Percentiles rank a stretch among this genome's conserved stretches.
These are phyloP conservation scores for Torulaspora franciscae DNA, from an alignment of 805 yeast genomes.

Conservation along the genomic window DNA sequence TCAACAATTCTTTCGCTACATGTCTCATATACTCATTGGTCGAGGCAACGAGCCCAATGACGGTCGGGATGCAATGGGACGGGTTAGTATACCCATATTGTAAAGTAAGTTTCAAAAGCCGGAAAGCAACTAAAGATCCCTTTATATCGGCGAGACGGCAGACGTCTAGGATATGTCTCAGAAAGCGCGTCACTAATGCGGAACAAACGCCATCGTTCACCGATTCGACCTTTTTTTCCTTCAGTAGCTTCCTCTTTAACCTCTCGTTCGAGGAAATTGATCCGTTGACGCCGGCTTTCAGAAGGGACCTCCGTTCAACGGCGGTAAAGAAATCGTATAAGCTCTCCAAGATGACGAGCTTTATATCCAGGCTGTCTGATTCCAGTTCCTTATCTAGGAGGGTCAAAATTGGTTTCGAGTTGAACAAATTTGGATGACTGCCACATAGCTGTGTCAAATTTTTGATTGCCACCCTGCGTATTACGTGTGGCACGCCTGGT, in stretches of 20 bases:
- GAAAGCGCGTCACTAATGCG: conserved; percentile 61
- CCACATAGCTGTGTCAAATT: conserved; percentile 57
- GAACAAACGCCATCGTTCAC: conserved; percentile 70
- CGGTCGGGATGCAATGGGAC: conserved; percentile 58
- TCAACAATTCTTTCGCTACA: conserved; percentile 51
- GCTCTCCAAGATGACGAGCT: conserved; percentile 52
- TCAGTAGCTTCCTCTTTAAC: conserved; percentile 41
- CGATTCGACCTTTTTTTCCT: conserved; percentile 35
- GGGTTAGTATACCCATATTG: conserved; percentile 74
- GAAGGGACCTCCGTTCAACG: conserved; percentile 48
- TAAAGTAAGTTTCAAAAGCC: conserved; percentile 52
- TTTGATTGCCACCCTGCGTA: conserved; percentile 50
- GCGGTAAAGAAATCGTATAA: conserved; percentile 51
- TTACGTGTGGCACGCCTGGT: conserved; percentile 28
- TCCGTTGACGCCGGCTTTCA: conserved; percentile 39
- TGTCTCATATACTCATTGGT: conserved; percentile 39
- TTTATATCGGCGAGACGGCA: conserved; percentile 46
- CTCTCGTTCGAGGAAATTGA: conserved; percentile 35
- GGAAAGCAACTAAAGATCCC: conserved; percentile 47
- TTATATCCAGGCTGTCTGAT: conserved; percentile 38
- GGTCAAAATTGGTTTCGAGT: conserved; percentile 48
- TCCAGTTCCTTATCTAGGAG: conserved; percentile 50
- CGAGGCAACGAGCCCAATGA: conserved; percentile 65
- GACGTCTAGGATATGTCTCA: conserved; percentile 44
- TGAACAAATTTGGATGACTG: conserved; percentile 60